These are phyloP conservation scores for Apiotrichum montevideense DNA, from an alignment of 1,284 basidiomycete species.

Conservation along the genomic window DNA sequence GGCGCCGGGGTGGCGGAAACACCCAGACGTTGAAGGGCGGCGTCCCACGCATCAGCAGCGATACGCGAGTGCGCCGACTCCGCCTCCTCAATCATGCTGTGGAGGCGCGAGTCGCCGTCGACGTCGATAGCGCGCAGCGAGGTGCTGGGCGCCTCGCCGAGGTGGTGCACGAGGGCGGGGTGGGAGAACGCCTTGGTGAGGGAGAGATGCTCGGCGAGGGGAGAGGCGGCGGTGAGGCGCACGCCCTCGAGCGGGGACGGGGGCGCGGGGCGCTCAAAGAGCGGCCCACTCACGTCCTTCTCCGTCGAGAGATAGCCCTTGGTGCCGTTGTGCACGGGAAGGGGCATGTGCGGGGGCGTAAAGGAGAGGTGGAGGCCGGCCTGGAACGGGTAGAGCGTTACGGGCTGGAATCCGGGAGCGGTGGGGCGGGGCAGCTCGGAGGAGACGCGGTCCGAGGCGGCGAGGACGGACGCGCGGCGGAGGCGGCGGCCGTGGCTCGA, in stretches of 20 bases:
- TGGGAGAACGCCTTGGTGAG: constrained; percentile 14
- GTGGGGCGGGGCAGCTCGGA: constrained; percentile 6
- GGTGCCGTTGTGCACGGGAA: constrained; percentile 30
- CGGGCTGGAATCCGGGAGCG: constrained; percentile 6
- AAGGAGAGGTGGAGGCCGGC: constrained; percentile 28
- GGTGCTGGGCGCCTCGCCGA: constrained; percentile 1
- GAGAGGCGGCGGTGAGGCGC: background rate
- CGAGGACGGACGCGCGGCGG: constrained; percentile 11
- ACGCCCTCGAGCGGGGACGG: constrained; percentile 6
- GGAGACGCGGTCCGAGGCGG: constrained; percentile 8
- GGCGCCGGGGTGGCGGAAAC: background rate
- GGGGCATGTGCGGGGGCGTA: constrained; percentile 30
- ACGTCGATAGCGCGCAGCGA: constrained; percentile 9
- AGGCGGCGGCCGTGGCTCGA: constrained; percentile 15
- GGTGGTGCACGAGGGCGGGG: constrained; percentile 15
- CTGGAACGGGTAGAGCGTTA: constrained; percentile 15
- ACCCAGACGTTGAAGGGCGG: constrained; percentile 5
- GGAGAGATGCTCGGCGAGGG: constrained; percentile 14
- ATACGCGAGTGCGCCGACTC: background rate
- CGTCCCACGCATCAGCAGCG: constrained; percentile 9
- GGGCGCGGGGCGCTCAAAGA: constrained; percentile 10
- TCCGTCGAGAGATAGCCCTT: constrained; percentile 7
- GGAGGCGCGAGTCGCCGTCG: constrained; percentile 13
- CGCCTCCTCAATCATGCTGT: constrained; percentile 6
- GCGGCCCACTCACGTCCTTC: background rate